phyloP scores from a whole-genome alignment of 163 green algal genomes.

The Scenedesmus sp. region DNA sequence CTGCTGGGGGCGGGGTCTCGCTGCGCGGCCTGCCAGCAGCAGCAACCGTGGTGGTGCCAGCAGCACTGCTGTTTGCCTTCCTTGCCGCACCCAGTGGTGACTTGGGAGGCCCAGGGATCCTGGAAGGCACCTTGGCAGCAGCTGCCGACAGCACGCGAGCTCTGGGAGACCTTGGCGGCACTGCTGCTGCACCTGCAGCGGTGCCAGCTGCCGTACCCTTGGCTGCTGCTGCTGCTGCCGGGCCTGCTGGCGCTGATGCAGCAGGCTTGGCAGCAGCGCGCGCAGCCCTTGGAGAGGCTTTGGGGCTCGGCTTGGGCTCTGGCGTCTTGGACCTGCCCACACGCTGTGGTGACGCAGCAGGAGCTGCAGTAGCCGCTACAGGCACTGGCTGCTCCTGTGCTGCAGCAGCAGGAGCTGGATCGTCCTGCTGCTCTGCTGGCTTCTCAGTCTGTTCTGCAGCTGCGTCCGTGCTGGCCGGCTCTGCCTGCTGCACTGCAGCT shows the following conservation, averaged over 20 bases:
- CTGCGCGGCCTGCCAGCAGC: not conserved
- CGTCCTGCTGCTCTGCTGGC: not conserved
- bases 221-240: constrained; percentile 1
- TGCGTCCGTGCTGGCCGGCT: constrained; percentile 3
- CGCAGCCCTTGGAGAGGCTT: not conserved
- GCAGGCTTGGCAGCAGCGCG: constrained; percentile 11
- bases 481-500: constrained; percentile 10
- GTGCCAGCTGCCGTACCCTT: not conserved
- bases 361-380: constrained; percentile 14
- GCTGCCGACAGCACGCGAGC: not conserved
- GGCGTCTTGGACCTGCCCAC: not conserved
- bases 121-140: constrained; percentile 34
- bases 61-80: constrained; percentile 22
- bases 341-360: not conserved
- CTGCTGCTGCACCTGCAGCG: constrained; percentile 23
- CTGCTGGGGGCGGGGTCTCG: not conserved
- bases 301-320: not conserved
- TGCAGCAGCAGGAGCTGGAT: not conserved
- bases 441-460: not conserved
- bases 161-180: not conserved
- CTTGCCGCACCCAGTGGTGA: not conserved
- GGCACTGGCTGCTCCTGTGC: not conserved
- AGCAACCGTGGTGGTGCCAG: not conserved
- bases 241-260: not conserved
- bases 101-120: constrained; percentile 31